phyloP scores from a whole-genome alignment of 106 monocot species.

The Agapanthus africanus region DNA sequence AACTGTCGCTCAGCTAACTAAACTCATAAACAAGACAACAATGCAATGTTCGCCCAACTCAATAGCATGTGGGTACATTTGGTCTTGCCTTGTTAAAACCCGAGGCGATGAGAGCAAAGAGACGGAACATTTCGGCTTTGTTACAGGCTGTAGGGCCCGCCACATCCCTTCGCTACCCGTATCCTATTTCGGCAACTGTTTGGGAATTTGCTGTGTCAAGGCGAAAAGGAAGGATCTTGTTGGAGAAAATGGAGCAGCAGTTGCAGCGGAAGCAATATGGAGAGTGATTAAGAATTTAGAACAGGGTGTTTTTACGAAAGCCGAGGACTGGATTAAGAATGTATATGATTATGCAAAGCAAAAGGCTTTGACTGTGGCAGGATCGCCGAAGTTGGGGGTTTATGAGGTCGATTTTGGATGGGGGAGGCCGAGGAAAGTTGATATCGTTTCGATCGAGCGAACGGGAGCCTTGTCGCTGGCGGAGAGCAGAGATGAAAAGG shows the following conservation, averaged over 20 bases:
- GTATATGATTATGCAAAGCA: not conserved
- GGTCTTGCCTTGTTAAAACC: constrained; percentile 19
- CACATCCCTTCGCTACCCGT: constrained; percentile 13
- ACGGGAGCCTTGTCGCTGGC: constrained; percentile 45
- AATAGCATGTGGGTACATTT: constrained; percentile 15
- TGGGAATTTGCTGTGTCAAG: constrained; percentile 19
- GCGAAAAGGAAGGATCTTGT: constrained; percentile 9
- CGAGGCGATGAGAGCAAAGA: not conserved
- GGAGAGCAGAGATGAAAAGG: constrained; percentile 28
- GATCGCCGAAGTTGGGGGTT: constrained; percentile 46
- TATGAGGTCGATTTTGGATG: constrained; percentile 53
- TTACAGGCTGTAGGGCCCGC: constrained; percentile 20
- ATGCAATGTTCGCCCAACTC: constrained; percentile 19
- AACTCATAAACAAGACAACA: not conserved
- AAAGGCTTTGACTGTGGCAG: constrained; percentile 23
- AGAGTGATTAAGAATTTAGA: constrained; percentile 29
- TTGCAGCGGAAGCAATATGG: constrained; percentile 29
- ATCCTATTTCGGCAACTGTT: constrained; percentile 42
- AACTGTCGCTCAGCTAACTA: too few species aligned
- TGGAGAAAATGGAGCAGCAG: constrained; percentile 1
- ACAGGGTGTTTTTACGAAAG: constrained; percentile 11
- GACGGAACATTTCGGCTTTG: constrained; percentile 17
- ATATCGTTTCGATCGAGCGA: constrained; percentile 49
- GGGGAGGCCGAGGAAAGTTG: constrained; percentile 52
- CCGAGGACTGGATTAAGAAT: constrained; percentile 20